Conservation (phyloP, 306 rosid species). For the Abrus precatorius region DNA sequence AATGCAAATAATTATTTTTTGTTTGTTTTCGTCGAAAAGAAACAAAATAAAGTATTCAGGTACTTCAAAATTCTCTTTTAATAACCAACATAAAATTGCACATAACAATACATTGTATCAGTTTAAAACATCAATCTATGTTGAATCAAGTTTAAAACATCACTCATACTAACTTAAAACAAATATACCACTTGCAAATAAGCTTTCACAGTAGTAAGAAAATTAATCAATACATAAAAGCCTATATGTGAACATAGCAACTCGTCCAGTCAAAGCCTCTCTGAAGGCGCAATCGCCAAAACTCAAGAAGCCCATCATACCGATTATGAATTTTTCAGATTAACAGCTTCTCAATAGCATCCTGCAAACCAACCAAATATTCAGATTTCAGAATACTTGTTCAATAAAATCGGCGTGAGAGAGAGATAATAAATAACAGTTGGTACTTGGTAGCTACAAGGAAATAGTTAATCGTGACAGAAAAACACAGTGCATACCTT, state of each 20-base stretch:
- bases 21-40: not conserved
- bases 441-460: not conserved
- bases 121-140: conserved; percentile 39
- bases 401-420: not conserved
- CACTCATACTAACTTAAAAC: conserved; percentile 34
- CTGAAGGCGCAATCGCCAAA: conserved; percentile 59
- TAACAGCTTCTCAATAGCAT: conserved; percentile 94
- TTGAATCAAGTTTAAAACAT: conserved; percentile 18
- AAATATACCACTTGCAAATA: conserved; percentile 43
- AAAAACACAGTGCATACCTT: conserved; percentile 62
- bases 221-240: conserved; percentile 41
- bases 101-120: conserved; percentile 12
- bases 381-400: conserved; percentile 41
- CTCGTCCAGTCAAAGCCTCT: conserved; percentile 92
- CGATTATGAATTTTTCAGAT: conserved; percentile 64
- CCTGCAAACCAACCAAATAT: conserved; percentile 57
- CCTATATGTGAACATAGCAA: conserved; percentile 50
- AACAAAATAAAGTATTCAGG: not conserved
- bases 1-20: not conserved
- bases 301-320: conserved; percentile 88
- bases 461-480: conserved; percentile 1
- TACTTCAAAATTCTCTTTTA: not conserved
- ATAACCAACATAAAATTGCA: conserved; percentile 34
- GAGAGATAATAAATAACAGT: not conserved
- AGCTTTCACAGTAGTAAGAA: conserved; percentile 39